Base-by-base conservation (phyloP, 192 early-diverging fungal genomes). In the Paraglomus brasilianum region DNA sequence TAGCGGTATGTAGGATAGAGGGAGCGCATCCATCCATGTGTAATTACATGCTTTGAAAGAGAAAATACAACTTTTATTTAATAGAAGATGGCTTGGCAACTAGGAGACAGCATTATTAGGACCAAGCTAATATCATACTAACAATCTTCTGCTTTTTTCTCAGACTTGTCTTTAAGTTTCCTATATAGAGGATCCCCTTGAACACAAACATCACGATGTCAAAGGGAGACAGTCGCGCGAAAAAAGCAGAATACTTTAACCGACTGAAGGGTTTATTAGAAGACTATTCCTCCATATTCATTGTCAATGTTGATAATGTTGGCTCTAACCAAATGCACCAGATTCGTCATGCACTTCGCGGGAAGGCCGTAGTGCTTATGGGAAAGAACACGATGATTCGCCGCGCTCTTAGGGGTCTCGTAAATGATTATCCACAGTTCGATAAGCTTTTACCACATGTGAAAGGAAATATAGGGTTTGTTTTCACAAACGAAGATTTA, bases 321-420 rank as follows among this genome's bases (percentile, higher is more conserved):
- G 93, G 95, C 77, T 95, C 93, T 78, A 97, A 98, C 91, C 97
- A 99, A 86, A 98, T 99, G 95, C 97, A 99, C 88, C 89, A 95
- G 76, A 93, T 97, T 78, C 91, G 91, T 85, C 84, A 84, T 77
- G 74, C 87, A 59, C 89, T 99, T 80, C 95, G 97, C 82, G 92
- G 92, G 60, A 79, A 90, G 45, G 94, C 86, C 71, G 91, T 88
- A 78, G 87, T 99, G 52, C 90, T 99, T 65, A 99, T 99, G 97
- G 97, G 96, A 75, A 99, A 99, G 91, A 99, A 99, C 92, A 98
- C 97, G 81, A 99, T 98, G 95, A 93, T 99, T 53, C 93, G 96
- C 72, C 86, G 89, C 80, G 88, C 86, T 45, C 81, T 92, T 72
- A 85, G 82, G 75, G 73, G 74, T 47, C 74, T 91, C 58, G 67